Conservation (phyloP, 257 asterid genomes). For the Salvia miltiorrhiza region DNA sequence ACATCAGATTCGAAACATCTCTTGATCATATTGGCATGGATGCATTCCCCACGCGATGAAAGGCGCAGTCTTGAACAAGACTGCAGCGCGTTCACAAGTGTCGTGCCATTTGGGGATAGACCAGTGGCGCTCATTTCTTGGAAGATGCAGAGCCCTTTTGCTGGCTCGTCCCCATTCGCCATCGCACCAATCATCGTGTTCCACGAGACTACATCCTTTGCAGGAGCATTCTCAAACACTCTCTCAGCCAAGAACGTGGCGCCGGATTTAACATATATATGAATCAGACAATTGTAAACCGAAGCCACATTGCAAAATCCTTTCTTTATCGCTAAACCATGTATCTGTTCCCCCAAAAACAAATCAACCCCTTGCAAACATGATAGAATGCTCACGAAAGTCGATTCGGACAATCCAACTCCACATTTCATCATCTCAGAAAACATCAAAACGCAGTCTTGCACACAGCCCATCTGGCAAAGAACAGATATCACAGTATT, state of each 20-base stretch:
- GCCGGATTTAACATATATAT: constrained; percentile 51
- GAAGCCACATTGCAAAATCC: constrained; percentile 43
- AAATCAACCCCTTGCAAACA: constrained; percentile 34
- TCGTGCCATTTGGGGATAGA: constrained; percentile 50
- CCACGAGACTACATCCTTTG: constrained; percentile 67
- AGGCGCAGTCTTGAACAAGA: constrained; percentile 43
- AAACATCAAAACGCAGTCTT: constrained; percentile 46
- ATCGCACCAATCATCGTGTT: constrained; percentile 52
- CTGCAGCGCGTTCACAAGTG: constrained; percentile 42
- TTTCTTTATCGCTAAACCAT: constrained; percentile 50
- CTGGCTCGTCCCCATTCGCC: constrained; percentile 37
- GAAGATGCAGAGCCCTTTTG: constrained; percentile 41
- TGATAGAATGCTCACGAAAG: constrained; percentile 51
- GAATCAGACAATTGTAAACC: constrained; percentile 56
- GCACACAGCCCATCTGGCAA: constrained; percentile 42
- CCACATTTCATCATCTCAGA: constrained; percentile 41
- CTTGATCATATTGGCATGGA: constrained; percentile 62
- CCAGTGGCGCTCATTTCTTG: constrained; percentile 39
- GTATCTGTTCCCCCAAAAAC: constrained; percentile 52
- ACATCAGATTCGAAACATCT: constrained; percentile 40
- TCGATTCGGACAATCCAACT: constrained; percentile 43
- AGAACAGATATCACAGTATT: constrained; percentile 61
- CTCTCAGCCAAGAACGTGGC: constrained; percentile 34
- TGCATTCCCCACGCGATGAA: constrained; percentile 45
- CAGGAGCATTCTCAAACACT: constrained; percentile 47